These are phyloP conservation scores for Blastocystis sp. DNA, from an alignment of 352 stramenopile species.

Conservation along the genomic window DNA sequence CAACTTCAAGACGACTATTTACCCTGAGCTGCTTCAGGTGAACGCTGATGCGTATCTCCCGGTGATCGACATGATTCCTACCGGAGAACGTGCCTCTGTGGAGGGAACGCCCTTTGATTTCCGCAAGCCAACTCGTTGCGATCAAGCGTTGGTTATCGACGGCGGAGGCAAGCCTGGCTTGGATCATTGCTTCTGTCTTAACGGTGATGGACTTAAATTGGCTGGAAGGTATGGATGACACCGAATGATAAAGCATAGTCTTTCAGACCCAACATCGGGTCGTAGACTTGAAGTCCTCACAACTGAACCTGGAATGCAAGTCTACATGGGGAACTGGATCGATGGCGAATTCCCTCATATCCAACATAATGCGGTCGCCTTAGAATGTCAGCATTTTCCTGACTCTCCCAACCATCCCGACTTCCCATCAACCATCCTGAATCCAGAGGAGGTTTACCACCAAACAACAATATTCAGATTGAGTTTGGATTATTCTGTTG, in stretches of 20 bases:
- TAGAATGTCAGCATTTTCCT: constrained; percentile 50
- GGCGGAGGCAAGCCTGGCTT: constrained; percentile 62
- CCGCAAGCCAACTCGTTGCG: not conserved
- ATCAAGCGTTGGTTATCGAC: constrained; percentile 47
- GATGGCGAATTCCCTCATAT: constrained; percentile 16
- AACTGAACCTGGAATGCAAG: constrained; percentile 63
- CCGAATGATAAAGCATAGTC: not conserved
- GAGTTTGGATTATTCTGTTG: not conserved
- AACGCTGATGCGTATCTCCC: constrained; percentile 61
- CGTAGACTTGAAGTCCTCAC: constrained; percentile 47
- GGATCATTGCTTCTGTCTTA: constrained; percentile 61
- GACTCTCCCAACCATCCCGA: constrained; percentile 55
- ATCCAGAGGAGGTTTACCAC: not conserved
- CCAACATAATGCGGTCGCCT: constrained; percentile 25
- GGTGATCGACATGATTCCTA: constrained; percentile 62
- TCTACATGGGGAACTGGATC: constrained; percentile 64
- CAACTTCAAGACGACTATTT: constrained; percentile 41
- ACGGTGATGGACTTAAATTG: constrained; percentile 24
- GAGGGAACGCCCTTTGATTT: constrained; percentile 62
- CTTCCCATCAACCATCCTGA: constrained; percentile 49
- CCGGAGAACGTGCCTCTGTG: constrained; percentile 16
- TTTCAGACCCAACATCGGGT: not conserved
- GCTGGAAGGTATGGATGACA: not conserved
- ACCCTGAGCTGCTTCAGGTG: constrained; percentile 60
- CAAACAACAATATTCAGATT: constrained; percentile 35